Conservation (phyloP, 345 rosid genomes). For the Firmiana major region DNA sequence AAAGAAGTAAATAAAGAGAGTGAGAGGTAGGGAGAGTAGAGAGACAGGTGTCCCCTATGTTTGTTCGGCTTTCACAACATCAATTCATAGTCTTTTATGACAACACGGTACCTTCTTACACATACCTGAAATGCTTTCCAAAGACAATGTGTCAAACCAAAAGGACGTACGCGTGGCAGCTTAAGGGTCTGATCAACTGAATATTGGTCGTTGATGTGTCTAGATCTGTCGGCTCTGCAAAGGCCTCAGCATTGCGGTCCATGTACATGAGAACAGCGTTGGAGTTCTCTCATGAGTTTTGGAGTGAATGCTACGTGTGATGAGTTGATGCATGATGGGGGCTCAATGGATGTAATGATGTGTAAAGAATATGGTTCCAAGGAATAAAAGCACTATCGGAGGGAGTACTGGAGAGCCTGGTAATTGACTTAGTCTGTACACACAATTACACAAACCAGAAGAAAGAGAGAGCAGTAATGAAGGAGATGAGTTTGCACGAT, state of each 20-base stretch:
- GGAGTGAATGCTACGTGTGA: constrained; percentile 17
- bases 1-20: neutral
- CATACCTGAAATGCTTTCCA: neutral
- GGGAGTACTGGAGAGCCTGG: neutral
- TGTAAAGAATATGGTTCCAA: constrained; percentile 15
- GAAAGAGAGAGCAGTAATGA: constrained; percentile 3
- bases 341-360: constrained; percentile 7
- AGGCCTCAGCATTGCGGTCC: neutral
- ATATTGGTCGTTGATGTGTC: neutral
- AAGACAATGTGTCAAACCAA: neutral
- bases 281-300: neutral
- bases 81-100: constrained; percentile 25
- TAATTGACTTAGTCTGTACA: neutral
- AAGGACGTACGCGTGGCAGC: neutral
- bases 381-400: constrained; percentile 20
- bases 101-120: constrained; percentile 16
- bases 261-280: neutral
- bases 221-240: neutral
- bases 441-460: neutral
- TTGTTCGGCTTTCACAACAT: constrained; percentile 16
- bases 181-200: neutral
- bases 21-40: neutral
- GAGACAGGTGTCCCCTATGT: constrained; percentile 23
- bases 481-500: constrained; percentile 18
- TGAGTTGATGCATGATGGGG: constrained; percentile 4